Base-by-base conservation (phyloP, 2,329 filamentous ascomycete genomes). In the Cercospora berteroae region DNA sequence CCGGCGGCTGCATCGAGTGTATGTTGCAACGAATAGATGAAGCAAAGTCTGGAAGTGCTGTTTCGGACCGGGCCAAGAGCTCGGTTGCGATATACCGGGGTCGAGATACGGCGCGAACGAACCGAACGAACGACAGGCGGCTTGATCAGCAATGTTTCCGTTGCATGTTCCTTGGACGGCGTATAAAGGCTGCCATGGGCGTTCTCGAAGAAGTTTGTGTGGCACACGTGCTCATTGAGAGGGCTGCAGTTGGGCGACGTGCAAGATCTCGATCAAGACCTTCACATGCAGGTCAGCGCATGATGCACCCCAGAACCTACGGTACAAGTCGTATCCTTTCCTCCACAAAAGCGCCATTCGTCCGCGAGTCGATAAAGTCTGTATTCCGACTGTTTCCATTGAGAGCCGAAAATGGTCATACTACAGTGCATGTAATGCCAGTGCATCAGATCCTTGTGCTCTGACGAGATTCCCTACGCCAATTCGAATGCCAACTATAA, bases 1-100 rank as follows among this genome's bases (percentile, higher is more conserved):
- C 13, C 16, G 23, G 29, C 20, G 31, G 31, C 29, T 55, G 29
- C 29, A 52, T 52, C 8, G 42, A 44, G 44, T 62, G 23, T 61
- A 13, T 16, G n/a, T 4, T 64, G 63, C 58, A 60, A 36, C 67
- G 48, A 16, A 52, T 69, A 66, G 10, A 69, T 66, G 64, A 64
- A 60, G 61, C 31, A 50, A 36, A 64, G 33, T 55, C 50, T 44
- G 58, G 48, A 62, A 63, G 36, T 18, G 64, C 60, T 42, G 60
- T 63, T 57, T 66, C 50, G 60, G 42, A 60, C 23, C 25, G 3
- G 29, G 64, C 63, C 57, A 65, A 60, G 57, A 52, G 42, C 56
- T 65, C 63, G 63, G 55, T 33, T 67, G 48, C 48, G 42, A 18
- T 20, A 18, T 31, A 20, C 55, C 9, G 55, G 27, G 27, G n/a